phyloP scores from a whole-genome alignment of 2,329 filamentous ascomycete genomes.

The Xylariales sp. region DNA sequence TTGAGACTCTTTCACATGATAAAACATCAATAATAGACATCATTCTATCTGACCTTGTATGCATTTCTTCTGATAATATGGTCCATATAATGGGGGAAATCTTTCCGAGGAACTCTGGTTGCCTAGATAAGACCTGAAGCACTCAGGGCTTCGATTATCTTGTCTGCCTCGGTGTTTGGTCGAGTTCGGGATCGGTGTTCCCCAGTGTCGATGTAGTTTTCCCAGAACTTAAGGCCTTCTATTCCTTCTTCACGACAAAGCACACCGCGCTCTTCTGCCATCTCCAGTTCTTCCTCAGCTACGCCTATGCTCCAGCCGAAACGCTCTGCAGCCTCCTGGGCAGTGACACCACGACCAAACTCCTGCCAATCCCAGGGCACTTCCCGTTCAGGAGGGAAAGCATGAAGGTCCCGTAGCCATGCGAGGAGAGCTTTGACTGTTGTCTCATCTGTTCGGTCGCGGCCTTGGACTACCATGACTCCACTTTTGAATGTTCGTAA shows the following conservation, averaged over 20 bases:
- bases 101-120: background rate
- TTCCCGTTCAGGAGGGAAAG: constrained; percentile 58
- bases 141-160: constrained; percentile 38
- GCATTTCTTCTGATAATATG: no score
- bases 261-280: constrained; percentile 88
- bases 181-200: constrained; percentile 27
- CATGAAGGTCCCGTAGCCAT: constrained; percentile 74
- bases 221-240: constrained; percentile 90
- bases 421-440: constrained; percentile 71
- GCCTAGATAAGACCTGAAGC: constrained; percentile 17
- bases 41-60: no score
- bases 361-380: constrained; percentile 69
- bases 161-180: constrained; percentile 32
- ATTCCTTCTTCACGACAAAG: constrained; percentile 89
- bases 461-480: constrained; percentile 86
- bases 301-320: constrained; percentile 98
- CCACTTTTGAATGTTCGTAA: constrained; percentile 88
- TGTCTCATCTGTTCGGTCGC: constrained; percentile 85
- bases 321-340: constrained; percentile 79
- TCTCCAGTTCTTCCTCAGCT: constrained; percentile 89
- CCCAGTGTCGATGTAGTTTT: constrained; percentile 62
- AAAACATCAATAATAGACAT: no score
- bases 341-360: constrained; percentile 83
- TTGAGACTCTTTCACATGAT: no score
- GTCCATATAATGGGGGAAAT: background rate